Evolutionary conservation across 2,329 filamentous ascomycete genomes (phyloP).

Genomic region (Fusarium armeniacum): DNA sequence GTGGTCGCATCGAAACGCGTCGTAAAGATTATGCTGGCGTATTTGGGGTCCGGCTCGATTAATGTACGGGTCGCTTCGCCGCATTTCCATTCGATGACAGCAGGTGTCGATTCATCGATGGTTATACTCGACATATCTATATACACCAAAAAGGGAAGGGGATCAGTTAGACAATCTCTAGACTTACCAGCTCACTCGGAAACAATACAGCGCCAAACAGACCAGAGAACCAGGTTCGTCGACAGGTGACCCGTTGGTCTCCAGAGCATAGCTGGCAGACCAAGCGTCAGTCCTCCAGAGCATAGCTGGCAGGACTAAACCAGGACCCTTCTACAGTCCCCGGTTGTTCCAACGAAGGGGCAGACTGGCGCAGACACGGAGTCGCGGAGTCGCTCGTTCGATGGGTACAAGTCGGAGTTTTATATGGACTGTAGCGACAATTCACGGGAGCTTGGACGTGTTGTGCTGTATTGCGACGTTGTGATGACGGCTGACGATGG

Average conservation of each 20-base stretch:
- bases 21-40: background rate
- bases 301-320: conserved; percentile 6
- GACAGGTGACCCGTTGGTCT: conserved; percentile 14
- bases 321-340: conserved; percentile 17
- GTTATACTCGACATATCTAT: background rate
- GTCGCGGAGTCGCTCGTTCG: conserved; percentile 6
- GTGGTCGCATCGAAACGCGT: conserved; percentile 10
- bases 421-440: conserved; percentile 1
- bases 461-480: background rate
- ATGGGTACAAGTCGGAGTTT: conserved; percentile 11
- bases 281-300: conserved; percentile 3
- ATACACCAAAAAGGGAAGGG: no score
- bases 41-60: conserved; percentile 1
- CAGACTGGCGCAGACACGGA: background rate
- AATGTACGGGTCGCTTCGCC: background rate
- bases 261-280: conserved; percentile 12
- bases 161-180: background rate
- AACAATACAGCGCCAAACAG: background rate
- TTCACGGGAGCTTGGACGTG: background rate
- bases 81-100: conserved; percentile 7
- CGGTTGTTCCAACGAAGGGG: conserved; percentile 21
- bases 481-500: background rate
- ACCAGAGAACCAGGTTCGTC: conserved; percentile 22
- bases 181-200: conserved; percentile 6
- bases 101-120: conserved; percentile 2